Evolutionary conservation across 768 basidiomycete species (phyloP).

Genomic region (Exsudoporus frostii): DNA sequence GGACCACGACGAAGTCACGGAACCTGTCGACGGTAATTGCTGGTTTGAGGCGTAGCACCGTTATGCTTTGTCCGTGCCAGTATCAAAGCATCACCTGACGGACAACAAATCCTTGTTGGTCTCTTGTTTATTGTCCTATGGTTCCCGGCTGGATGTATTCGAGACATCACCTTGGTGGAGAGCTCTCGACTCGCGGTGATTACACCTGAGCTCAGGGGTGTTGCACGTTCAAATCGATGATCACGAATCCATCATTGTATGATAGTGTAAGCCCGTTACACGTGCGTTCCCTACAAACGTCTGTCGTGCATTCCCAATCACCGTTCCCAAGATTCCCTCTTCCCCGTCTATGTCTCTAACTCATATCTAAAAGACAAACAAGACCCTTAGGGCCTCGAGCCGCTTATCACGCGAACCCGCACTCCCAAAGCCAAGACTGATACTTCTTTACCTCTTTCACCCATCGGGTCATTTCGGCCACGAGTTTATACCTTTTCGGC

Average conservation of each 20-base stretch:
- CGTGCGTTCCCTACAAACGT: not conserved
- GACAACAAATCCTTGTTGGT: too few species aligned
- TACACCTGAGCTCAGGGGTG: conserved; percentile 8
- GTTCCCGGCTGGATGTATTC: not conserved
- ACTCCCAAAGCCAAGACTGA: not conserved
- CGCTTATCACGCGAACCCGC: not conserved
- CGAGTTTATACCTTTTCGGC: conserved; percentile 3
- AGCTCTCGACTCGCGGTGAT: conserved; percentile 12
- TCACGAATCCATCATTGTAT: too few species aligned
- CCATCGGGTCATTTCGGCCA: not conserved
- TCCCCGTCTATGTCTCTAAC: not conserved
- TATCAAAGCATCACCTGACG: too few species aligned
- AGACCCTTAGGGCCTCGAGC: not conserved
- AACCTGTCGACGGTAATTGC: conserved; percentile 18
- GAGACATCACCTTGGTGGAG: not conserved
- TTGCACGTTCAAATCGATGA: conserved; percentile 2
- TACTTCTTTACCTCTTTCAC: too few species aligned
- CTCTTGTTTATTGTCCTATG: too few species aligned
- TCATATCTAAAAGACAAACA: not conserved
- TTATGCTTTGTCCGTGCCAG: not conserved
- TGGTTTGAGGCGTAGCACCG: not conserved
- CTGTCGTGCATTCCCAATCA: not conserved
- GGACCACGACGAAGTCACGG: not conserved
- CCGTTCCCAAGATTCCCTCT: not conserved
- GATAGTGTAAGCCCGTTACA: not conserved